These are phyloP conservation scores for Chrysophaeum taylorii DNA, from an alignment of 352 stramenopile species.

Conservation along the genomic window DNA sequence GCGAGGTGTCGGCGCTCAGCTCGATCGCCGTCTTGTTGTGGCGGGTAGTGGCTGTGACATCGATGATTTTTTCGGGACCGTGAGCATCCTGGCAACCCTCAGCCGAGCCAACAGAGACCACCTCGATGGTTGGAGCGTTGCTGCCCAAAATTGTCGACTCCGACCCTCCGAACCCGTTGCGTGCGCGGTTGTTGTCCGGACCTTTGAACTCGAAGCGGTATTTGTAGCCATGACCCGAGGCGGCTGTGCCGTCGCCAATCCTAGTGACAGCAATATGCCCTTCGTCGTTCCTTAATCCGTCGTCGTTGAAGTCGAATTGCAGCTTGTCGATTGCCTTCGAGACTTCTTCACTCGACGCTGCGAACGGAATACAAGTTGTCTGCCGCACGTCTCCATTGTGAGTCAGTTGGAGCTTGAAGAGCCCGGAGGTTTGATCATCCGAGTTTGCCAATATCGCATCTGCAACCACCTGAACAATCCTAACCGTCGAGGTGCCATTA, in stretches of 20 bases:
- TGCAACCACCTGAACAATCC: constrained; percentile 32
- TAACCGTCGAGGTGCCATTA: constrained; percentile 9
- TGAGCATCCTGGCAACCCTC: constrained; percentile 48
- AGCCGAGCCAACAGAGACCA: constrained; percentile 41
- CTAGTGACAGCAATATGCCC: constrained; percentile 47
- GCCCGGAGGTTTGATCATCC: constrained; percentile 32
- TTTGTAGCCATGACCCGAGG: constrained; percentile 52
- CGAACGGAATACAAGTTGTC: constrained; percentile 54
- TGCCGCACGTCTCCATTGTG: constrained; percentile 27
- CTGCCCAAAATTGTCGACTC: constrained; percentile 43
- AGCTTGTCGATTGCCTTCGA: constrained; percentile 68
- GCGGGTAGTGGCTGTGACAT: constrained; percentile 35
- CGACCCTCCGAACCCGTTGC: constrained; percentile 27
- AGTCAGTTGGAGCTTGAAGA: constrained; percentile 48
- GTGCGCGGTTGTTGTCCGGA: constrained; percentile 9
- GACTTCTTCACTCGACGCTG: constrained; percentile 57
- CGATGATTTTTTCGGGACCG: constrained; percentile 28
- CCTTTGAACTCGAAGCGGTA: constrained; percentile 43
- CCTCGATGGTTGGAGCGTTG: constrained; percentile 41
- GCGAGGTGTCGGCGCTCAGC: constrained; percentile 16
- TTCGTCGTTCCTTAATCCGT: constrained; percentile 44
- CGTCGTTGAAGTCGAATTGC: constrained; percentile 48
- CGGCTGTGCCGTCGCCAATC: constrained; percentile 41
- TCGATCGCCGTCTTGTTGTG: constrained; percentile 18
- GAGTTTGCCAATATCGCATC: constrained; percentile 34